These are phyloP conservation scores for Echeveria elegans DNA, from an alignment of 164 flowering plant species.

Conservation along the genomic window DNA sequence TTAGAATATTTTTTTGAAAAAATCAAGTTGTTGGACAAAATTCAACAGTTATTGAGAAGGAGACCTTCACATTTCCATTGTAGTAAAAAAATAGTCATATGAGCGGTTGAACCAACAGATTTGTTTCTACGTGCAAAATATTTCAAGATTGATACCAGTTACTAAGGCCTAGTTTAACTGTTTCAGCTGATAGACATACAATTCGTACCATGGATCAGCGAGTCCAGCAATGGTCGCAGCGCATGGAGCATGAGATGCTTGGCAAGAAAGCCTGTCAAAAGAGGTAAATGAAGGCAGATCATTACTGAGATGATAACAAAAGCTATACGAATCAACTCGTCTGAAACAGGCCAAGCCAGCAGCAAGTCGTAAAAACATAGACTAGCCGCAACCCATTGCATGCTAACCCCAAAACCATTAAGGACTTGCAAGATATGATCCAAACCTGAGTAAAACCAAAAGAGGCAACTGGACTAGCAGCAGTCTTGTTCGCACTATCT, in stretches of 20 bases:
- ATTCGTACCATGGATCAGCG: constrained; percentile 39
- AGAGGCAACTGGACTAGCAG: background rate
- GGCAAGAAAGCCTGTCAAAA: constrained; percentile 14
- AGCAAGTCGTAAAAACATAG: background rate
- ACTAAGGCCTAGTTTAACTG: background rate
- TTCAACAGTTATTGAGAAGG: constrained; percentile 51
- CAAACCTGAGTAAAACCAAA: background rate
- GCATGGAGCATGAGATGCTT: constrained; percentile 16
- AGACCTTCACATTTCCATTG: constrained; percentile 67
- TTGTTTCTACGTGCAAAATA: constrained; percentile 28
- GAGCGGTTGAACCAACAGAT: constrained; percentile 34
- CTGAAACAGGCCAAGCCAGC: no score
- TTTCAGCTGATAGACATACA: background rate
- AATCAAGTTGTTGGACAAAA: no score
- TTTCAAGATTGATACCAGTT: background rate
- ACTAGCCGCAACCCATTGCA: no score
- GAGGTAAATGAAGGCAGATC: background rate
- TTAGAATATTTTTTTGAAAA: no score
- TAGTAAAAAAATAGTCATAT: constrained; percentile 79
- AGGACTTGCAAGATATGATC: background rate
- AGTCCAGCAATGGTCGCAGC: constrained; percentile 23
- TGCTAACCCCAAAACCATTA: background rate
- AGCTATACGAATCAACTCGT: background rate
- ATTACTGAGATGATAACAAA: background rate
- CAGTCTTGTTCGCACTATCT: constrained; percentile 30